Evolutionary conservation across 2,329 filamentous ascomycete genomes (phyloP).

Genomic region (Colletotrichum sp.): DNA sequence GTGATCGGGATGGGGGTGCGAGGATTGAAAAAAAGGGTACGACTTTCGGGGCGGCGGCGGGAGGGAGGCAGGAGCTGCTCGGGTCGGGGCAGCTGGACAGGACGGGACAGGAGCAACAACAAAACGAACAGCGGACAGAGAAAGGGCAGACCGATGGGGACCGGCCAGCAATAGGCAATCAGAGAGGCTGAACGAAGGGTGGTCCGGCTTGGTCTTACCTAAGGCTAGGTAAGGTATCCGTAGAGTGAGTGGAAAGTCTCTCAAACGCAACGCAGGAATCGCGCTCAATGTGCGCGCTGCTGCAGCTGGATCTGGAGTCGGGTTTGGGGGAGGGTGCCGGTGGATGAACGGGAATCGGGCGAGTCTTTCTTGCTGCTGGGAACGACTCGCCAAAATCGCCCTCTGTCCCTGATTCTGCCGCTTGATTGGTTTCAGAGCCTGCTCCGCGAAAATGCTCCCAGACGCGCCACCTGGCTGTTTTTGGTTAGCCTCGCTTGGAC

Average conservation of each 20-base stretch:
- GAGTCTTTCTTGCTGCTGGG: not conserved
- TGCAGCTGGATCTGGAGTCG: slow-evolving; percentile 6
- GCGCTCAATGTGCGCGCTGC: not conserved
- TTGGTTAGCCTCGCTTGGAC: not conserved
- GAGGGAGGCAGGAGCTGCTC: slow-evolving; percentile 34
- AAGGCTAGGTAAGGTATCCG: not conserved
- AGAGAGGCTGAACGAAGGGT: not conserved
- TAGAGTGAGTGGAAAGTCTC: not conserved
- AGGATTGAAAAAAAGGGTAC: slow-evolving; percentile 27
- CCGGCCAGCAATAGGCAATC: not conserved
- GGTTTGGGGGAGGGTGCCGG: not conserved
- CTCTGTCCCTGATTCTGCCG: not conserved
- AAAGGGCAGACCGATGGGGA: not conserved
- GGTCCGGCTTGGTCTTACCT: slow-evolving; percentile 15
- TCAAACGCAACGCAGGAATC: not conserved
- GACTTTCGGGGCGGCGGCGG: slow-evolving; percentile 15
- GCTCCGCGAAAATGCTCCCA: not conserved
- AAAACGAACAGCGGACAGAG: not conserved
- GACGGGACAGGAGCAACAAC: not conserved
- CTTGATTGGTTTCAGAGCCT: slow-evolving; percentile 17
- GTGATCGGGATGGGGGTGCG: slow-evolving; percentile 29
- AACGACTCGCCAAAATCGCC: not conserved
- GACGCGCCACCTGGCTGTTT: not conserved
- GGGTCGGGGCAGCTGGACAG: slow-evolving; percentile 25
- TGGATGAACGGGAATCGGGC: not conserved